Evolutionary conservation across 768 basidiomycete genomes (phyloP).

Genomic region (Mycena rosella): DNA sequence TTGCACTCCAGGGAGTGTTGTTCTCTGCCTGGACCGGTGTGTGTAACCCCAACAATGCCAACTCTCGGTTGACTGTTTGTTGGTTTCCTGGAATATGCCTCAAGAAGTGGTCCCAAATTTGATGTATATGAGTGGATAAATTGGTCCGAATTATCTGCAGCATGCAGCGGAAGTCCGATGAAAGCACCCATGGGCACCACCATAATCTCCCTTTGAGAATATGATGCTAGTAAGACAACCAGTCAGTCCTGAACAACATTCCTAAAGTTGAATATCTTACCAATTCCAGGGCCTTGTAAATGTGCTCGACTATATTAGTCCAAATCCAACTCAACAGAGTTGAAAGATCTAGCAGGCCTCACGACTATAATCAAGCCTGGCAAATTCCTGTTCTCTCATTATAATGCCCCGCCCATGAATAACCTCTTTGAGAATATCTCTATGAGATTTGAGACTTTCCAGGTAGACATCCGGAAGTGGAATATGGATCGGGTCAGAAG

Average conservation of each 20-base stretch:
- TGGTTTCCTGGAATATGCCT: not conserved
- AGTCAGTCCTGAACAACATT: not conserved
- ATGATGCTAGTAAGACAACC: not conserved
- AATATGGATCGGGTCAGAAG: not conserved
- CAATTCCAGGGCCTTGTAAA: not conserved
- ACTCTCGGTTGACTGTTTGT: not conserved
- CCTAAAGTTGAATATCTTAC: not conserved
- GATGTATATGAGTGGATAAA: conserved; percentile 1
- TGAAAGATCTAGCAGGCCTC: not conserved
- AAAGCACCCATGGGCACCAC: not conserved
- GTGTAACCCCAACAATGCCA: not conserved
- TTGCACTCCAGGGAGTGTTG: too few relatives aligned
- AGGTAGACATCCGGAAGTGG: not conserved
- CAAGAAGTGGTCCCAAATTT: not conserved
- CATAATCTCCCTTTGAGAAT: not conserved
- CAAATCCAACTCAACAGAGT: not conserved
- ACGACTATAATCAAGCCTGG: not conserved
- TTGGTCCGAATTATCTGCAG: not conserved
- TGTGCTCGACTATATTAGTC: not conserved
- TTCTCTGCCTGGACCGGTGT: not conserved
- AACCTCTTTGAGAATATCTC: not conserved
- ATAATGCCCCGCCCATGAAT: not conserved
- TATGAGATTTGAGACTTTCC: not conserved
- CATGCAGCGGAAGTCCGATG: not conserved
- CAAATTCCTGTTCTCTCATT: not conserved